Conservation (phyloP, 2,329 filamentous ascomycete genomes). For the Aureobasidium mangrovei region DNA sequence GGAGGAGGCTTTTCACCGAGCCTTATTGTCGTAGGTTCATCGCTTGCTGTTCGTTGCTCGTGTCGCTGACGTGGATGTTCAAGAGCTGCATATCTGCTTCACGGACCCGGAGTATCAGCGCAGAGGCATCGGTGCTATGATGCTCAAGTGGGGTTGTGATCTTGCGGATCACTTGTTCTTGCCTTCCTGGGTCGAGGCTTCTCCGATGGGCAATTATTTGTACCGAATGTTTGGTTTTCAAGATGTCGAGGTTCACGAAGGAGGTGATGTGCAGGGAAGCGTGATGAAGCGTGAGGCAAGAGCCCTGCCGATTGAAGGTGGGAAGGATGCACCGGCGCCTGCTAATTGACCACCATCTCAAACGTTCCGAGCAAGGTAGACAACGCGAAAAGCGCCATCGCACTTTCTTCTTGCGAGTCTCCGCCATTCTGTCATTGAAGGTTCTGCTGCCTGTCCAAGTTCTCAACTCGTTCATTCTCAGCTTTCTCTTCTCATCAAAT, state of each 20-base stretch:
- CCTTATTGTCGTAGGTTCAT: slow-evolving; percentile 17
- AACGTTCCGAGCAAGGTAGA: too few species aligned
- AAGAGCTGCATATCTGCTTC: slow-evolving; percentile 29
- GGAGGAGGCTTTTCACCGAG: slow-evolving; percentile 13
- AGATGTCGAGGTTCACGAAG: slow-evolving; percentile 16
- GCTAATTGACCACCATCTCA: too few species aligned
- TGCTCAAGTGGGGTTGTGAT: slow-evolving; percentile 32
- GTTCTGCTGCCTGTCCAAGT: too few species aligned
- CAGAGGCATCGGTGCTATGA: slow-evolving; percentile 29
- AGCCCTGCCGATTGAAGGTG: slow-evolving; percentile 19
- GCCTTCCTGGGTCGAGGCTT: slow-evolving; percentile 24
- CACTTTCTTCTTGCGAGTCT: too few species aligned
- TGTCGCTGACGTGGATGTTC: not conserved
- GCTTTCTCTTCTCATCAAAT: too few species aligned
- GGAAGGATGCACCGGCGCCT: not conserved
- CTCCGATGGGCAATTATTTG: slow-evolving; percentile 20
- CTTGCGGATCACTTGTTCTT: slow-evolving; percentile 27
- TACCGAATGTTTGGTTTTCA: slow-evolving; percentile 23
- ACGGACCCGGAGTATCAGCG: slow-evolving; percentile 30
- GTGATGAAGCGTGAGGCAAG: slow-evolving; percentile 16
- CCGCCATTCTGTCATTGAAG: too few species aligned
- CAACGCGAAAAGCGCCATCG: too few species aligned
- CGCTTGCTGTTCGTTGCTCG: not conserved
- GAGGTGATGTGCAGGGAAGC: slow-evolving; percentile 15
- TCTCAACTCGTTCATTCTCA: too few species aligned